phyloP scores from a whole-genome alignment of 1,284 basidiomycete species.

The Cutaneotrichosporon spelunceum region DNA sequence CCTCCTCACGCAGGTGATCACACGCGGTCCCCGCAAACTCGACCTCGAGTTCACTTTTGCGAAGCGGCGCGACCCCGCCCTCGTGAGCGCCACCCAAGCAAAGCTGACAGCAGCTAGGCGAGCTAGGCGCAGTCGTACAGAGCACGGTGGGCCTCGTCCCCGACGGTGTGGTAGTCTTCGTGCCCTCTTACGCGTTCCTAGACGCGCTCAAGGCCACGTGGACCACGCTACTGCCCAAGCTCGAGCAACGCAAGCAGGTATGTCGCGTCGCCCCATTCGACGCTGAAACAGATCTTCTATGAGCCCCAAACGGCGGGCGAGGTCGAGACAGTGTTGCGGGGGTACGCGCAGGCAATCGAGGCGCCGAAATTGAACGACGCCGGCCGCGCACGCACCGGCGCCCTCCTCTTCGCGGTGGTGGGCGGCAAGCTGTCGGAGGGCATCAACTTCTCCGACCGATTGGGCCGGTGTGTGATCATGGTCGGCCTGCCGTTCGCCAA shows the following conservation, averaged over 20 bases:
- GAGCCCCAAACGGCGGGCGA: slow-evolving; percentile 76
- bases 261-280: slow-evolving; percentile 39
- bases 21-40: slow-evolving; percentile 70
- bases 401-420: slow-evolving; percentile 76
- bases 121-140: slow-evolving; percentile 76
- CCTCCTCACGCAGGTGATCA: slow-evolving; percentile 72
- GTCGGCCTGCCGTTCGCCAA: slow-evolving; percentile 93
- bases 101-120: slow-evolving; percentile 61
- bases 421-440: slow-evolving; percentile 97
- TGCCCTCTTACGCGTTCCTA: slow-evolving; percentile 87
- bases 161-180: slow-evolving; percentile 86
- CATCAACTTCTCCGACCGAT: slow-evolving; percentile 87
- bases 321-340: slow-evolving; percentile 72
- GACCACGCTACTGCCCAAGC: slow-evolving; percentile 64
- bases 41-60: slow-evolving; percentile 81
- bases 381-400: slow-evolving; percentile 13
- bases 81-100: slow-evolving; percentile 55
- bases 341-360: slow-evolving; percentile 65
- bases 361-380: slow-evolving; percentile 6
- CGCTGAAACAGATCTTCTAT: slow-evolving; percentile 67
- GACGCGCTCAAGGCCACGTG: slow-evolving; percentile 66
- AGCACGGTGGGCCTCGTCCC: slow-evolving; percentile 78
- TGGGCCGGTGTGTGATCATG: slow-evolving; percentile 84
- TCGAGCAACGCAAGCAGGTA: slow-evolving; percentile 70
- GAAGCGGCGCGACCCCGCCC: slow-evolving; percentile 64